Conservation (phyloP, 2,329 filamentous ascomycete species). For the Tolypocladium cylindrosporum region DNA sequence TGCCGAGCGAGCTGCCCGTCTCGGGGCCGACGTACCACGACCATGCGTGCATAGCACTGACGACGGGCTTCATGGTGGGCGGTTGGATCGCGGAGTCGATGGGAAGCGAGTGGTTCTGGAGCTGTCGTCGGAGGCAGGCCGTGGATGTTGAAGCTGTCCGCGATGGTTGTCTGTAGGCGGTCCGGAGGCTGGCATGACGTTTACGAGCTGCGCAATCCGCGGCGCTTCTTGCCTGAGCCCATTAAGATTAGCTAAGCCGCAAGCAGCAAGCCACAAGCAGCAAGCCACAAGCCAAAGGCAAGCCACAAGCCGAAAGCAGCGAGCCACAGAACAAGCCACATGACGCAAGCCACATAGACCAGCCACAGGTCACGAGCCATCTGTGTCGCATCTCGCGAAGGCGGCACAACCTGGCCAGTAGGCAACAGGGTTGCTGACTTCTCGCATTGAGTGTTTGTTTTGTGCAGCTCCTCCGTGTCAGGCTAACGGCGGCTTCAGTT, state of each 20-base stretch:
- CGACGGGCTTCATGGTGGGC: conserved; percentile 81
- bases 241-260: background rate
- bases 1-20: background rate
- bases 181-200: background rate
- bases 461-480: background rate
- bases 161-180: background rate
- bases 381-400: background rate
- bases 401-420: too few species aligned
- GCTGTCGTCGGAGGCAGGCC: background rate
- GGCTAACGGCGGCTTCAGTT: too few species aligned
- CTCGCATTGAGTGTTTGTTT: background rate
- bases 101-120: background rate
- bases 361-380: background rate
- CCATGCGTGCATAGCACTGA: conserved; percentile 88
- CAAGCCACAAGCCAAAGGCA: background rate
- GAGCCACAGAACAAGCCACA: background rate
- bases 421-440: too few species aligned
- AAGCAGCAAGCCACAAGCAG: background rate
- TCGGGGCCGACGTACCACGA: conserved; percentile 58
- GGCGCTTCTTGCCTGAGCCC: background rate
- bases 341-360: background rate
- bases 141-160: background rate
- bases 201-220: background rate
- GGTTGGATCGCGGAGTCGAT: background rate
- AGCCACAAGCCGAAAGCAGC: too few species aligned